A percentile compares a stretch with the other conserved stretches of the same genome.
Evolutionary conservation across 2,329 filamentous ascomycete species (phyloP).

Genomic region (Magnaporthiopsis poae): DNA sequence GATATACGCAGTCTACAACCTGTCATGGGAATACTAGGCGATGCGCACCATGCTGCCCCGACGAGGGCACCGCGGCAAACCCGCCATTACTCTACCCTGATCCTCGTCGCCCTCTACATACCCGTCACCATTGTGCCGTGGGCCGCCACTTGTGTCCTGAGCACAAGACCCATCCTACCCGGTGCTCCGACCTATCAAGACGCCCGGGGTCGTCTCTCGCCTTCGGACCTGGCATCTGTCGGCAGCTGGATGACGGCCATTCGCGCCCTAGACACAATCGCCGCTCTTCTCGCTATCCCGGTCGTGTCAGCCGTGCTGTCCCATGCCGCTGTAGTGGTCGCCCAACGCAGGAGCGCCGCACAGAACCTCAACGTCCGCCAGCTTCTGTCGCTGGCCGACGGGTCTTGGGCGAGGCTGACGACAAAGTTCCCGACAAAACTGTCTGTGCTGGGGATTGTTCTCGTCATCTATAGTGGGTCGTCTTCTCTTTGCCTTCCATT

Average conservation of each 20-base stretch:
- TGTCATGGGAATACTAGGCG: neutral
- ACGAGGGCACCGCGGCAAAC: neutral
- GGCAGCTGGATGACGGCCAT: constrained; percentile 2
- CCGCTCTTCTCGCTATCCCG: constrained; percentile 12
- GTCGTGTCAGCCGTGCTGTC: constrained; percentile 10
- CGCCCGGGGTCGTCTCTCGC: constrained; percentile 1
- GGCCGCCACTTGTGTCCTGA: constrained; percentile 3
- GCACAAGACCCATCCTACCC: neutral
- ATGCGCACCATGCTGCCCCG: neutral
- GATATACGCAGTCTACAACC: neutral
- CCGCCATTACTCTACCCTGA: neutral
- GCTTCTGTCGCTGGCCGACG: constrained; percentile 10
- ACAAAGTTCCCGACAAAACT: neutral
- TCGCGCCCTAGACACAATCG: constrained; percentile 7
- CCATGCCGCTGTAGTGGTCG: constrained; percentile 8
- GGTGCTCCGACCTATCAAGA: neutral
- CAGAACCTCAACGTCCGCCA: constrained; percentile 7
- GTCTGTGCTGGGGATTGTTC: neutral
- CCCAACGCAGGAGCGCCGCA: constrained; percentile 5
- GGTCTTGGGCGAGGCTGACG: neutral
- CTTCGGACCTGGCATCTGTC: constrained; percentile 1
- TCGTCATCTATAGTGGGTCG: neutral
- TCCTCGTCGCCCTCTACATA: neutral
- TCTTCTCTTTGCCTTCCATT: neutral
- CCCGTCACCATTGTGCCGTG: neutral